phyloP scores from a whole-genome alignment of 2,329 filamentous ascomycete genomes.

The Xylariaceae sp. region DNA sequence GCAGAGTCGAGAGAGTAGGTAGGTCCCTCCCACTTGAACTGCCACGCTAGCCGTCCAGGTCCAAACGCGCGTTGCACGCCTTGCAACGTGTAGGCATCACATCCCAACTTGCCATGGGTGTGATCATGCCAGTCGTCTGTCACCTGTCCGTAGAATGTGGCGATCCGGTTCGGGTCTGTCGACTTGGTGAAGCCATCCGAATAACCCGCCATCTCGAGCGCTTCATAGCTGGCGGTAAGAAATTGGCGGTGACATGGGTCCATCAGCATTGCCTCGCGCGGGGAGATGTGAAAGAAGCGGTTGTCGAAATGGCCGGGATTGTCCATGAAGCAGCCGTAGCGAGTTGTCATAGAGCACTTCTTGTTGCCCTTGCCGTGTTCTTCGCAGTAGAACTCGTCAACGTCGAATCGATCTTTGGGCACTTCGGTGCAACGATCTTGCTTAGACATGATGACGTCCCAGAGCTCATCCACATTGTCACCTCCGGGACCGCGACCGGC shows the following conservation, averaged over 20 bases:
- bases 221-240: slow-evolving; percentile 62
- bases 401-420: slow-evolving; percentile 11
- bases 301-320: slow-evolving; percentile 17
- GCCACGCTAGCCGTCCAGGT: slow-evolving; percentile 34
- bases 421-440: slow-evolving; percentile 15
- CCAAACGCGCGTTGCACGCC: slow-evolving; percentile 27
- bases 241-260: slow-evolving; percentile 64
- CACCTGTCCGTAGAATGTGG: slow-evolving; percentile 16
- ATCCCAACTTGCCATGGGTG: no score
- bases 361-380: slow-evolving; percentile 8
- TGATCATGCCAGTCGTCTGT: slow-evolving; percentile 47
- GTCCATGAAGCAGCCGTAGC: slow-evolving; percentile 14
- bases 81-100: no score
- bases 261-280: slow-evolving; percentile 33
- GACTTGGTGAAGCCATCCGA: slow-evolving; percentile 12
- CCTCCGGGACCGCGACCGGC: slow-evolving; percentile 14
- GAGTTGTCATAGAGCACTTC: neutral
- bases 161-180: slow-evolving; percentile 9
- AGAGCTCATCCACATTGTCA: slow-evolving; percentile 15
- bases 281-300: slow-evolving; percentile 21
- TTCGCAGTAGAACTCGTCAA: slow-evolving; percentile 12
- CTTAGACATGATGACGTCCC: slow-evolving; percentile 14
- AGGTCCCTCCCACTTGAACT: slow-evolving; percentile 29
- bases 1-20: slow-evolving; percentile 30
- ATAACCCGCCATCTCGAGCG: slow-evolving; percentile 58